Conservation (phyloP, 805 yeast species). For the Sugiyamaella valdiviana region DNA sequence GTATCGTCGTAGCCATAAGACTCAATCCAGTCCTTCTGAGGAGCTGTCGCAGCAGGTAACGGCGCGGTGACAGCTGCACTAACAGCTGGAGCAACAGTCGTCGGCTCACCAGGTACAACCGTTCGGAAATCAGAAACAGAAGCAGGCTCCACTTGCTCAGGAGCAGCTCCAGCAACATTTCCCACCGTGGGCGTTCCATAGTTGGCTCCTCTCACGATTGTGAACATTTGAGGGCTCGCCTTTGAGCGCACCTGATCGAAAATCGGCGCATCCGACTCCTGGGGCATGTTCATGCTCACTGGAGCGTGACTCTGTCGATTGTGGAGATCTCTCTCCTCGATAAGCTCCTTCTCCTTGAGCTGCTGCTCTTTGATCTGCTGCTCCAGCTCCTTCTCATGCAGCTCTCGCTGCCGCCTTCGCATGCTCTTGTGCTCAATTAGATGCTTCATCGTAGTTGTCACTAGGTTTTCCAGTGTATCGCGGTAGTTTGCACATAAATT, state of each 20-base stretch:
- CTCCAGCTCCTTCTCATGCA: conserved; percentile 1
- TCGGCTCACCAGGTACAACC: background rate
- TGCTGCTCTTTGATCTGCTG: conserved; percentile 2
- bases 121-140: background rate
- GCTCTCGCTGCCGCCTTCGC: conserved; percentile 6
- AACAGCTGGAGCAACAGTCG: background rate
- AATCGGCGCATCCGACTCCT: background rate
- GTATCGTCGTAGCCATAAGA: conserved; percentile 24
- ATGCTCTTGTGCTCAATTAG: conserved; percentile 41
- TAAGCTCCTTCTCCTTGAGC: conserved; percentile 1
- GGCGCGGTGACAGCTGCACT: background rate
- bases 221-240: background rate
- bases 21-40: conserved; percentile 17
- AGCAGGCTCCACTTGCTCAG: too few relatives aligned
- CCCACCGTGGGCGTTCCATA: background rate
- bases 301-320: background rate
- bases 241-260: background rate
- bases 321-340: background rate
- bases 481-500: conserved; percentile 55
- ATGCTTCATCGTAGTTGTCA: conserved; percentile 59
- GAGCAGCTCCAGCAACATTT: background rate
- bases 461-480: conserved; percentile 61
- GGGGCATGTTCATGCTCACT: background rate
- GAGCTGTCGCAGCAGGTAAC: background rate
- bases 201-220: background rate